Evolutionary conservation across 805 yeast species (phyloP).

Genomic region (Candida quercuum): DNA sequence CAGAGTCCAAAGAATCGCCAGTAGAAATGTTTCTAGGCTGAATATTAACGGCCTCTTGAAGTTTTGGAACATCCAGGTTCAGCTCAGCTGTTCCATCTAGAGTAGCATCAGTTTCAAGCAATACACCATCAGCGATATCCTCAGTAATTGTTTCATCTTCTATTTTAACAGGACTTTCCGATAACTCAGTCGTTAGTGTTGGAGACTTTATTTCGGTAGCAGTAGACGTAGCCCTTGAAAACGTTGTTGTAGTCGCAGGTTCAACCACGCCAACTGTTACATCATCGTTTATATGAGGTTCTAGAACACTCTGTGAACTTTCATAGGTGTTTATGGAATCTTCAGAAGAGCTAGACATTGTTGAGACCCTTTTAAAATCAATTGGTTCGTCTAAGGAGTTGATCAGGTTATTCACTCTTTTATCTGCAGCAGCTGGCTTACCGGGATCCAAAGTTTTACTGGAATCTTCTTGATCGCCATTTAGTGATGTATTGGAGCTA

Average conservation of each 20-base stretch:
- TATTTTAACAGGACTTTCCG: background rate
- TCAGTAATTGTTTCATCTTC: background rate
- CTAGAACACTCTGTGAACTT: background rate
- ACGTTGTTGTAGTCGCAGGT: constrained; percentile 14
- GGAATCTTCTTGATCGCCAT: constrained; percentile 5
- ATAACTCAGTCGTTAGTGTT: background rate
- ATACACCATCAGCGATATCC: background rate
- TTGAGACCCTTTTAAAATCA: constrained; percentile 35
- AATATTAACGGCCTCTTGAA: constrained; percentile 10
- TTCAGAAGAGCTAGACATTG: constrained; percentile 25
- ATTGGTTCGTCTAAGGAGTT: constrained; percentile 34
- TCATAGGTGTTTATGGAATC: constrained; percentile 12
- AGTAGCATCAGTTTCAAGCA: background rate
- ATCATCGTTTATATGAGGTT: constrained; percentile 11
- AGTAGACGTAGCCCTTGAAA: constrained; percentile 15
- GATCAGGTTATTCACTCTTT: constrained; percentile 17
- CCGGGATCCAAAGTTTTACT: constrained; percentile 44
- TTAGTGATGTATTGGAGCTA: constrained; percentile 10
- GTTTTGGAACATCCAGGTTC: constrained; percentile 1
- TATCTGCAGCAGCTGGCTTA: constrained; percentile 19
- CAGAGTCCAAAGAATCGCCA: background rate
- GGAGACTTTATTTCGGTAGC: constrained; percentile 12
- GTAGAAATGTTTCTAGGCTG: constrained; percentile 4
- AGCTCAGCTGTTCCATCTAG: too few relatives aligned
- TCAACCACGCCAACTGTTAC: constrained; percentile 10